These are phyloP conservation scores for Zygoascus bituminiphila DNA, from an alignment of 805 yeast species.

Conservation along the genomic window DNA sequence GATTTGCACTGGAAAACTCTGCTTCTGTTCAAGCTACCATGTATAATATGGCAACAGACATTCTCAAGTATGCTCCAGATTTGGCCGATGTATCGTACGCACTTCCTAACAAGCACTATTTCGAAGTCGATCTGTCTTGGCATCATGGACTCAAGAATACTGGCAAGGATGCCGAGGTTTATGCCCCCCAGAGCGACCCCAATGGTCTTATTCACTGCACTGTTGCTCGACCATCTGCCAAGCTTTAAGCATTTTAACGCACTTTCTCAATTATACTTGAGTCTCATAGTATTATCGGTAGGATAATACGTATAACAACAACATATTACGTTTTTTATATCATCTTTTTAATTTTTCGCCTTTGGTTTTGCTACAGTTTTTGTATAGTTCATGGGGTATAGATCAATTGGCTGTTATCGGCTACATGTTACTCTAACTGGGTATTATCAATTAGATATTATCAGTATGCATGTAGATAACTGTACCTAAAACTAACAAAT, in stretches of 20 bases:
- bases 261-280: too few species aligned
- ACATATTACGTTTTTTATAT: too few species aligned
- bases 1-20: conserved; percentile 78
- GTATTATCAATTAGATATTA: too few species aligned
- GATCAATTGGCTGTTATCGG: too few species aligned
- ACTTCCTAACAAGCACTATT: conserved; percentile 89
- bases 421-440: too few species aligned
- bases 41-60: conserved; percentile 81
- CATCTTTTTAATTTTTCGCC: too few species aligned
- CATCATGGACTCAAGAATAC: conserved; percentile 62
- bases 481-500: too few species aligned
- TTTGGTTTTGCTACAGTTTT: too few species aligned
- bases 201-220: conserved; percentile 86
- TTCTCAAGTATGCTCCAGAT: conserved; percentile 49
- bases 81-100: conserved; percentile 61
- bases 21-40: conserved; percentile 96
- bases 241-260: conserved; percentile 36
- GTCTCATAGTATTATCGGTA: too few species aligned
- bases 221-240: conserved; percentile 63
- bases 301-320: too few species aligned
- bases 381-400: too few species aligned
- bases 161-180: conserved; percentile 61
- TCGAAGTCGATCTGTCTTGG: conserved; percentile 74
- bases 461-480: too few species aligned
- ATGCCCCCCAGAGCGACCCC: conserved; percentile 84